Conservation (phyloP, 23 red algal genomes). For the Chondrus crispus region DNA sequence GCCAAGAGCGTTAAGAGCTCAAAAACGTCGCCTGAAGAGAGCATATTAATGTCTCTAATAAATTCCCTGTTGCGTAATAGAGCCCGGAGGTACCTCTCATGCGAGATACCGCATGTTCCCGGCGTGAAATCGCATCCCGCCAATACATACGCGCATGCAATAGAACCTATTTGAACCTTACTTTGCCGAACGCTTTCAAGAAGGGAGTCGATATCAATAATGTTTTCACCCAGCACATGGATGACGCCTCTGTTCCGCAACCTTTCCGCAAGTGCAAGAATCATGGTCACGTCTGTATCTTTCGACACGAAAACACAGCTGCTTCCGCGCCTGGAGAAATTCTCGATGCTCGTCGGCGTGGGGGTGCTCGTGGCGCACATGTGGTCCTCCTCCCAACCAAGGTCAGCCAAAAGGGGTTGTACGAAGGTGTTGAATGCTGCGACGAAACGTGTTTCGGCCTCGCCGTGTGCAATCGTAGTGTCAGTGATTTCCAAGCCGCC, state of each 20-base stretch:
- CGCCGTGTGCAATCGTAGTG: background rate
- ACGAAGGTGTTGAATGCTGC: background rate
- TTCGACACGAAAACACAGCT: background rate
- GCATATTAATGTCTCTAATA: background rate
- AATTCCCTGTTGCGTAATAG: background rate
- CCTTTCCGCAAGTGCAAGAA: background rate
- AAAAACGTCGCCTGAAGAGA: background rate
- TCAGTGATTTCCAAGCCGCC: background rate
- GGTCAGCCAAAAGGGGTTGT: background rate
- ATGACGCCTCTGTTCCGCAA: background rate
- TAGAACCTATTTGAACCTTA: background rate
- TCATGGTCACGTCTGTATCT: background rate
- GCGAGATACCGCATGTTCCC: background rate
- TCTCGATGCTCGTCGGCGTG: background rate
- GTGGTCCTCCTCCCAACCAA: background rate
- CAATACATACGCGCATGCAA: background rate
- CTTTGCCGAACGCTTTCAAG: background rate
- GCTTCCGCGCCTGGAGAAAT: background rate
- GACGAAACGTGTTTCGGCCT: slow-evolving; percentile 1
- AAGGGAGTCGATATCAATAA: background rate
- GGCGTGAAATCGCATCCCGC: background rate
- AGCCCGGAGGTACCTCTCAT: background rate
- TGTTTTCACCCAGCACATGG: background rate
- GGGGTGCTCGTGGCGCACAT: background rate
- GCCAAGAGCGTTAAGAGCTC: background rate